Base-by-base conservation (phyloP, 768 basidiomycete species). In the Leccinum subgranulosum region DNA sequence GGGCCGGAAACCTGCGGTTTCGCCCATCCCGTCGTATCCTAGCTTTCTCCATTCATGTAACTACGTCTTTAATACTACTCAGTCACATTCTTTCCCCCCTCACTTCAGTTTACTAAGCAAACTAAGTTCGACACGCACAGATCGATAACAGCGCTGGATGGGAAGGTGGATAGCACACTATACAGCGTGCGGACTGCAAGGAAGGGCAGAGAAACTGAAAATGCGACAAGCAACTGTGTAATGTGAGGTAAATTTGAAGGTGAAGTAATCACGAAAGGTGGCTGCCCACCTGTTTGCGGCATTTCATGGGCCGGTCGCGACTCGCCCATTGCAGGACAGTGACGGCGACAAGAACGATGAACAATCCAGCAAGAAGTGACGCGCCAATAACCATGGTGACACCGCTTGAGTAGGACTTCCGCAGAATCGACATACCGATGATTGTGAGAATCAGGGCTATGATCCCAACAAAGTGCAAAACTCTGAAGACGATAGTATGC, bases 161-260 rank as follows among this genome's bases (percentile, higher is more conserved):
- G n/a, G 74, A 81, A 87, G 8, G 80, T 79, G 21, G 80, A 76
- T 43, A 88, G 75, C 41, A 88, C 70, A 46, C 78, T 75, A 64
- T 87, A 88, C 6, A 71, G 25, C 11, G 66, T 58, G 15, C 70
- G 71, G 33, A 82, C 79, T 17, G 79, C 81, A 34, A 89, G 74
- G 70, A 86, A 82, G 4, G 85, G 85, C 11, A 88, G 72, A 10
- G 83, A 83, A 48, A 72, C 25, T 19, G 82, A 73, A 50, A 87
- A 72, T 23, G 83, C 85, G 28, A 65, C 60, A 41, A 89, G 77
- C 14, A 90, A 75, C 87, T 88, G 55, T 51, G 55, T 23, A 23
- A n/a, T n/a, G 46, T 36, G 49, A 39, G 15, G 39, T 39, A n/a
- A 39, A 3, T 69, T 31, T 31, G 31, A 25, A 58, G 57, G 41